phyloP scores from a whole-genome alignment of 192 early-diverging fungal species.

The Jimgerdemannia flammicorona region DNA sequence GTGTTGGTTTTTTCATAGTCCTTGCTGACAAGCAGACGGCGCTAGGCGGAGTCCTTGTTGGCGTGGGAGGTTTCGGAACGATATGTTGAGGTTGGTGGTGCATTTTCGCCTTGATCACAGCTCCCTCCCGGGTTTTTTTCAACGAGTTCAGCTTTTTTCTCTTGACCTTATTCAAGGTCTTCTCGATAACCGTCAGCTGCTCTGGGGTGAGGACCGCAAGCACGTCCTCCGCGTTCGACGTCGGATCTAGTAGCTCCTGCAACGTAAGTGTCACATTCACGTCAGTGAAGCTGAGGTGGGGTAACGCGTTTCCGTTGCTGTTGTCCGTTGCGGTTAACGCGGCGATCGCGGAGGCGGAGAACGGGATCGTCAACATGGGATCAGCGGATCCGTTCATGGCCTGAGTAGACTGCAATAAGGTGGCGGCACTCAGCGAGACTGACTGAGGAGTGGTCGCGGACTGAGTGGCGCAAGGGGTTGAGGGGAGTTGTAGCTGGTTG shows the following conservation, averaged over 20 bases:
- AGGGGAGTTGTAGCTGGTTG: not conserved
- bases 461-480: not conserved
- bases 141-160: conserved; percentile 17
- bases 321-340: not conserved
- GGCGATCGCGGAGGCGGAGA: not conserved
- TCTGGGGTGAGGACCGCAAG: conserved; percentile 15
- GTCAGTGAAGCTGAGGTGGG: not conserved
- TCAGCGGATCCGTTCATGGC: not conserved
- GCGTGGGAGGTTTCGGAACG: not conserved
- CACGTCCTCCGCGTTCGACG: conserved; percentile 16
- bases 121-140: conserved; percentile 5
- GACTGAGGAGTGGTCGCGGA: not conserved
- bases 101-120: conserved; percentile 3
- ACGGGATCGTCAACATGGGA: not conserved
- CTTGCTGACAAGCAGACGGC: not conserved
- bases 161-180: conserved; percentile 17
- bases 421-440: not conserved
- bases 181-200: conserved; percentile 16
- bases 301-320: not conserved
- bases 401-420: not conserved
- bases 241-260: conserved; percentile 5
- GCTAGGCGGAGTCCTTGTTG: not conserved
- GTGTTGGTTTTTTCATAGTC: not conserved
- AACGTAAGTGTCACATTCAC: not conserved
- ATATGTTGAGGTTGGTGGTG: not conserved